Evolutionary conservation across 345 rosid genomes (phyloP).

Genomic region (Eucalyptus cladocalyx): DNA sequence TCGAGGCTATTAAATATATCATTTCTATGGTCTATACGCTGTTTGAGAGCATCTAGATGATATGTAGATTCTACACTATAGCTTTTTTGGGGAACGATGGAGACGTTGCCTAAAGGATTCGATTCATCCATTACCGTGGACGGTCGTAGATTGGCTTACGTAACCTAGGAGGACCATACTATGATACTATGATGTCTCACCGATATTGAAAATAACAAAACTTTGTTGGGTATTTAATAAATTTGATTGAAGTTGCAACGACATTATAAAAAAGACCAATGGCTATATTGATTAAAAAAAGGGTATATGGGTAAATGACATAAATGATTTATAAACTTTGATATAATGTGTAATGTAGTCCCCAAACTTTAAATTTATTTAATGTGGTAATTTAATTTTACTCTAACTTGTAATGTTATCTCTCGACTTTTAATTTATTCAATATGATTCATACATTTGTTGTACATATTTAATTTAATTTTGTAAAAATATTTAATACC

Average conservation of each 20-base stretch:
- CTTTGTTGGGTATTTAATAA: not conserved
- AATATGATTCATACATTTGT: too few relatives aligned
- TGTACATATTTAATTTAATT: rapidly evolving
- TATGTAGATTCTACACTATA: not conserved
- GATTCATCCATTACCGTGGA: not conserved
- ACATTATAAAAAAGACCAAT: not conserved
- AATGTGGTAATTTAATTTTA: too few relatives aligned
- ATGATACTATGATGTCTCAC: not conserved
- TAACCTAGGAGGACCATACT: not conserved
- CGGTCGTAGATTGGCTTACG: not conserved
- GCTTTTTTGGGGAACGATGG: not conserved
- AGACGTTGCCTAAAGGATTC: not conserved
- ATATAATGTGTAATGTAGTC: rapidly evolving
- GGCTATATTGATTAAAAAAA: not conserved
- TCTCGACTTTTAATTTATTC: rapidly evolving
- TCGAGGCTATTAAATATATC: not conserved
- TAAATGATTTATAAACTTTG: too few relatives aligned
- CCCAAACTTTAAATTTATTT: too few relatives aligned
- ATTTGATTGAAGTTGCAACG: not conserved
- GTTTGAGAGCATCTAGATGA: not conserved
- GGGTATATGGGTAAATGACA: rapidly evolving
- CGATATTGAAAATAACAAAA: not conserved
- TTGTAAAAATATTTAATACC: too few relatives aligned
- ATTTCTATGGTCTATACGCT: not conserved
- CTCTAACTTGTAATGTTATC: too few relatives aligned